phyloP scores from a whole-genome alignment of 1,284 basidiomycete species.

The Puccinia hordei region DNA sequence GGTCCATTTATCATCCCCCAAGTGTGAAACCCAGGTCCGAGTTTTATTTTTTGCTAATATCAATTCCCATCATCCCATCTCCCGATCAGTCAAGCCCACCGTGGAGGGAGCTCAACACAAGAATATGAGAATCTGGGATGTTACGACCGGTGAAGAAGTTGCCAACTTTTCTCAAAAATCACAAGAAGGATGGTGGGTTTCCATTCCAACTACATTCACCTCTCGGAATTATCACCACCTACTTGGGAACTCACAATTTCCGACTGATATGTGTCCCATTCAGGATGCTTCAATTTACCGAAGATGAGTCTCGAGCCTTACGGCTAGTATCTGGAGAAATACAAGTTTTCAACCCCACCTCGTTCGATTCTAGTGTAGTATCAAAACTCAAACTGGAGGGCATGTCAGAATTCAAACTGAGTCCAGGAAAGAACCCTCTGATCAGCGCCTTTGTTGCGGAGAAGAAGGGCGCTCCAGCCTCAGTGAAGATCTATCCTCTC shows the following conservation, averaged over 20 bases:
- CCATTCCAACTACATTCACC: background rate
- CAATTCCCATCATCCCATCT: background rate
- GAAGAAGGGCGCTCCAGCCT: constrained; percentile 95
- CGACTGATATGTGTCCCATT: background rate
- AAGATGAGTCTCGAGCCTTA: constrained; percentile 83
- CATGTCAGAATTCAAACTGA: constrained; percentile 72
- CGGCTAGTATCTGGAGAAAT: constrained; percentile 78
- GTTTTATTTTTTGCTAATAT: background rate
- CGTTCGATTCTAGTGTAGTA: constrained; percentile 72
- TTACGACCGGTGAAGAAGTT: constrained; percentile 76
- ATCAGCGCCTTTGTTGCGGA: constrained; percentile 88
- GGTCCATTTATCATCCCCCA: constrained; percentile 52
- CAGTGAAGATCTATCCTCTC: constrained; percentile 80
- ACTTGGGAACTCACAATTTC: background rate
- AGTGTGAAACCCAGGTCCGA: constrained; percentile 40
- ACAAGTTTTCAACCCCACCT: constrained; percentile 77
- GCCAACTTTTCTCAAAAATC: constrained; percentile 80
- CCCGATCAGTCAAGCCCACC: constrained; percentile 63
- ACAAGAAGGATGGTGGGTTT: constrained; percentile 70
- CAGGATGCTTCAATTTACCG: constrained; percentile 82
- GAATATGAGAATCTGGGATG: constrained; percentile 82
- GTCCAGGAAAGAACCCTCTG: constrained; percentile 78
- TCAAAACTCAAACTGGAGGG: constrained; percentile 82
- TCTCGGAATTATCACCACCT: background rate
- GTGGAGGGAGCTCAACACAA: constrained; percentile 76